phyloP scores from a whole-genome alignment of 352 stramenopile species.

The Phytophthora multivora region DNA sequence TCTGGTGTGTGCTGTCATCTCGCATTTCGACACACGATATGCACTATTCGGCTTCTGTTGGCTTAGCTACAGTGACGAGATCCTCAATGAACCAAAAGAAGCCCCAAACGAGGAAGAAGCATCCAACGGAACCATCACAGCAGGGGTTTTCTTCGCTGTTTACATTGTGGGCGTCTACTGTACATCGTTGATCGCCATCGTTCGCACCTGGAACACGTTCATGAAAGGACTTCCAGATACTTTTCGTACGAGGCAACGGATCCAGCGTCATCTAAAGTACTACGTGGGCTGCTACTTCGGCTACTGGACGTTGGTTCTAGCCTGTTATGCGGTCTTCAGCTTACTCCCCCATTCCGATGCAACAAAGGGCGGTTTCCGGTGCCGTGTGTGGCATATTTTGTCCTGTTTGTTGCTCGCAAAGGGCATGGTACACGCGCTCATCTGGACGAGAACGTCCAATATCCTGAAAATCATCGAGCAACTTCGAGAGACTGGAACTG shows the following conservation, averaged over 20 bases:
- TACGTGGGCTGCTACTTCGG: slow-evolving; percentile 89
- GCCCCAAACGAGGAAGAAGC: slow-evolving; percentile 6
- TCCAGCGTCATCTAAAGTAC: slow-evolving; percentile 86
- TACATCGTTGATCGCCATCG: slow-evolving; percentile 73
- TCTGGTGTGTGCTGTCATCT: slow-evolving; percentile 68
- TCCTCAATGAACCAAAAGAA: slow-evolving; percentile 25
- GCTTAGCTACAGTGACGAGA: slow-evolving; percentile 63
- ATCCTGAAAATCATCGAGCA: slow-evolving; percentile 79
- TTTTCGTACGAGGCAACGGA: slow-evolving; percentile 75
- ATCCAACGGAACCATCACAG: slow-evolving; percentile 50
- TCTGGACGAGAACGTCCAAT: slow-evolving; percentile 86
- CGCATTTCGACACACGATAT: slow-evolving; percentile 76
- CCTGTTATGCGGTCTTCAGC: slow-evolving; percentile 72
- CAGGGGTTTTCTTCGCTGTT: slow-evolving; percentile 79
- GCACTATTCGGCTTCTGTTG: slow-evolving; percentile 86
- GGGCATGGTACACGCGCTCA: slow-evolving; percentile 81
- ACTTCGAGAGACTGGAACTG: slow-evolving; percentile 59
- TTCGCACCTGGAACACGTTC: slow-evolving; percentile 83
- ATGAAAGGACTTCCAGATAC: slow-evolving; percentile 77
- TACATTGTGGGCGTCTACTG: slow-evolving; percentile 86
- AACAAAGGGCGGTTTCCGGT: slow-evolving; percentile 43
- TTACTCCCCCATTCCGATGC: slow-evolving; percentile 45
- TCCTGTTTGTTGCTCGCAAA: slow-evolving; percentile 76
- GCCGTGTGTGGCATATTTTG: slow-evolving; percentile 74
- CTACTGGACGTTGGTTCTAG: slow-evolving; percentile 82